A percentile compares a stretch with the other conserved stretches of the same genome.
Evolutionary conservation across 768 basidiomycete species (phyloP).

Genomic region (Exidia glandulosa): DNA sequence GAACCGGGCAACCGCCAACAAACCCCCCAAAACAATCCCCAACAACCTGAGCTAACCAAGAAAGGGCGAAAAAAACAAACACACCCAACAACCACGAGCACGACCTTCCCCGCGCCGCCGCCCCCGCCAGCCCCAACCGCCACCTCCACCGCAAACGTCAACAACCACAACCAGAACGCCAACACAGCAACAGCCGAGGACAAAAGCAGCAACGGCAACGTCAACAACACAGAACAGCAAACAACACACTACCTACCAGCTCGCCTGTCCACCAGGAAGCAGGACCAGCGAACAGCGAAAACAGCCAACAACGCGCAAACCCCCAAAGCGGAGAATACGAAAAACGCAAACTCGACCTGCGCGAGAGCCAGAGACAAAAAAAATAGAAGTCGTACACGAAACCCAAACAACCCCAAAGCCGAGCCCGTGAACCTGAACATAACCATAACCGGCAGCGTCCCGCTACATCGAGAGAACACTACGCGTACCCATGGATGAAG

Average conservation of each 20-base stretch:
- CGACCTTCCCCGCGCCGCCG: conserved; percentile 60
- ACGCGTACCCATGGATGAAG: conserved; percentile 69
- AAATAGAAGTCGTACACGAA: conserved; percentile 72
- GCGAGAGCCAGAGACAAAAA: conserved; percentile 55
- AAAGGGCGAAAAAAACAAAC: conserved; percentile 34
- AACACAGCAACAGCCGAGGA: conserved; percentile 66
- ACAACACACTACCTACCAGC: conserved; percentile 68
- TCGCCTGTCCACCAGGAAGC: conserved; percentile 43
- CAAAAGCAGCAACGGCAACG: conserved; percentile 2
- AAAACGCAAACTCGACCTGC: conserved; percentile 49
- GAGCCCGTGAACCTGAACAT: conserved; percentile 40
- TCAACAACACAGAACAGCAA: background rate
- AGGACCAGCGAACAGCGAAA: background rate
- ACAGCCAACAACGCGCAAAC: conserved; percentile 31
- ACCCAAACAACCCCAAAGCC: conserved; percentile 63
- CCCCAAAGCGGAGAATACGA: conserved; percentile 84
- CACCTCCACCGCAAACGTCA: conserved; percentile 67
- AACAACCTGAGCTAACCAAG: background rate
- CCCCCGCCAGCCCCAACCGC: conserved; percentile 70
- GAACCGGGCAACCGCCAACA: conserved; percentile 76
- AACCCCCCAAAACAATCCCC: conserved; percentile 72
- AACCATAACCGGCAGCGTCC: conserved; percentile 11
- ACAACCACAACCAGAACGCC: conserved; percentile 86
- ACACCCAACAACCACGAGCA: conserved; percentile 82
- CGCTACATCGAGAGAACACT: background rate